These are phyloP conservation scores for Orbilia blumenaviensis DNA, from an alignment of 2,329 filamentous ascomycete species.

Conservation along the genomic window DNA sequence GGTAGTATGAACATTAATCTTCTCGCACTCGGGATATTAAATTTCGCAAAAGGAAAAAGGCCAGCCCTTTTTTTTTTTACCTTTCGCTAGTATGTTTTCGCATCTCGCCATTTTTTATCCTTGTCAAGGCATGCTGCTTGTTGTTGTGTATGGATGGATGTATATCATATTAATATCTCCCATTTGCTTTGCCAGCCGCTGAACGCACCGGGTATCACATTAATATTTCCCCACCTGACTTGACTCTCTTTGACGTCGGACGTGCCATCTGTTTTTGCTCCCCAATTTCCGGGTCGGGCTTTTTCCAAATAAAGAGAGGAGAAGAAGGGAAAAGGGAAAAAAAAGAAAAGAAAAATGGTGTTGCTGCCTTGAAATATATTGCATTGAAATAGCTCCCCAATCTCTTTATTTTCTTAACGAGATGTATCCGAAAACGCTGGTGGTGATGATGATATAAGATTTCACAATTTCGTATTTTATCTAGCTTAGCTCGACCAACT, in stretches of 20 bases:
- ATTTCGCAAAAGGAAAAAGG: slow-evolving; percentile 3
- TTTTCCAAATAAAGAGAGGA: too few species aligned
- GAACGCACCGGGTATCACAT: slow-evolving; percentile 1
- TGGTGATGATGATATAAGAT: background rate
- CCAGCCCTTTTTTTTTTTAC: background rate
- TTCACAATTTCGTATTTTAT: slow-evolving; percentile 9
- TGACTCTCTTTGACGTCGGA: background rate
- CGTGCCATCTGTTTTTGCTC: background rate
- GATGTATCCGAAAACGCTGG: slow-evolving; percentile 17
- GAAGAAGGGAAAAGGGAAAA: background rate
- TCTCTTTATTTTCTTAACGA: background rate
- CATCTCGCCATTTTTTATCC: slow-evolving; percentile 24
- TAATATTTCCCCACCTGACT: slow-evolving; percentile 15
- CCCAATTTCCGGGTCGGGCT: slow-evolving; percentile 26
- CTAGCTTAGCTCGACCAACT: background rate
- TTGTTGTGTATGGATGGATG: background rate
- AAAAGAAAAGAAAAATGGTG: background rate
- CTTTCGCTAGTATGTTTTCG: background rate
- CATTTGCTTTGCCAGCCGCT: slow-evolving; percentile 20
- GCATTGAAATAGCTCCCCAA: background rate
- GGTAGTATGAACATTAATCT: slow-evolving; percentile 1
- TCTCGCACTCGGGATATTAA: slow-evolving; percentile 24
- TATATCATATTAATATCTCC: slow-evolving; percentile 15
- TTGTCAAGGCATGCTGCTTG: slow-evolving; percentile 2
- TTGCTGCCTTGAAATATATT: slow-evolving; percentile 34